A percentile compares a stretch with the other conserved stretches of the same genome.
Conservation (phyloP, 2,329 filamentous ascomycete species). For the Myriosclerotinia scirpicola region DNA sequence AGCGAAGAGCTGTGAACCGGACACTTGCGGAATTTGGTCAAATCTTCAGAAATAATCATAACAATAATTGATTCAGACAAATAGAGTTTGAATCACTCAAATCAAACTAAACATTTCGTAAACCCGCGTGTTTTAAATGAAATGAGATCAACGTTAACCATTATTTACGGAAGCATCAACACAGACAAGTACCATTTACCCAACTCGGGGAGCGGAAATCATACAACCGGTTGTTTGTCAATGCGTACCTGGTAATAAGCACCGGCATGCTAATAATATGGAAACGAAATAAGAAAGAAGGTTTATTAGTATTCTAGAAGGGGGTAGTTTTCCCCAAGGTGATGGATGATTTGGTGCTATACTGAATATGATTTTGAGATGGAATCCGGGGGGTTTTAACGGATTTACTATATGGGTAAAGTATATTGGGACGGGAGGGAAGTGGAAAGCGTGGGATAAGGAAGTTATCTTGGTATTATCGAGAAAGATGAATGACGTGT, state of each 20-base stretch:
- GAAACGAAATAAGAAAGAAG: no score
- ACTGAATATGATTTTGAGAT: not conserved
- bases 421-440: no score
- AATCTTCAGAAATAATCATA: not conserved
- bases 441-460: no score
- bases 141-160: not conserved
- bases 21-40: not conserved
- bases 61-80: not conserved
- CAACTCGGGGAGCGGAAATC: not conserved
- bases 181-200: no score
- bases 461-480: not conserved
- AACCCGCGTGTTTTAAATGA: not conserved
- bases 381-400: no score
- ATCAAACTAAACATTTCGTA: not conserved
- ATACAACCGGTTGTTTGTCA: not conserved
- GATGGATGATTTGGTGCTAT: not conserved
- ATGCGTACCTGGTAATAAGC: not conserved
- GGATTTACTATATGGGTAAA: no score
- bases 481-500: no score
- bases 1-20: no score
- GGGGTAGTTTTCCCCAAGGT: not conserved
- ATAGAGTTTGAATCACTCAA: conserved; percentile 3
- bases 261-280: not conserved
- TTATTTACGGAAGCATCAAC: no score
- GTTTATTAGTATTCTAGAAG: not conserved